Base-by-base conservation (phyloP, 129 eudicot genomes). In the Glebionis coronaria region DNA sequence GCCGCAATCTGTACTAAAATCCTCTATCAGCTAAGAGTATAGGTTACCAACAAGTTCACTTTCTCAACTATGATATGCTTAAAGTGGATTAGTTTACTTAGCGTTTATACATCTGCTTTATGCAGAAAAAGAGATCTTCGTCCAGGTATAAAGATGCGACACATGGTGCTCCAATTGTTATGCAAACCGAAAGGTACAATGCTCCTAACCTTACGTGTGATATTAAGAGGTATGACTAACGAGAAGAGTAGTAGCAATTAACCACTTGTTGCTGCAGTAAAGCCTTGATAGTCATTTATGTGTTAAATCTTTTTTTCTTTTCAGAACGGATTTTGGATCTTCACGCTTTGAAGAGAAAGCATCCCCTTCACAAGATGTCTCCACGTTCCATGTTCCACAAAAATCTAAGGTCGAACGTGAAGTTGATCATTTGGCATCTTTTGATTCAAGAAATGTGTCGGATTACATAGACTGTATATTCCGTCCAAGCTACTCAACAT, bases 41-140 rank as follows among this genome's bases (percentile, higher is more conserved):
- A 1, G 9, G 40, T 35, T 35, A 5, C 40, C 9, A 35, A 6
- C 40, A 35, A 35, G 42, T 35, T 35, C 10, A 35, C 42, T 35
- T 7, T 35, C 42, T 35, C 42, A 35, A 0, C 42, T 35, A 35
- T 35, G 0, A 35, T 6, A 35, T 35, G 42, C 42, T 35, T 35
- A 35, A 35, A 35, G 10, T 27, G 59, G 29, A 57, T 23, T 57
- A 21, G 12, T 12, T 23, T 13, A n/a, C 12, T 25, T 21, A 56
- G 3, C 12, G 9, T 58, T 25, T 61, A 10, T 18, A 14, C 44
- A n/a, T 63, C 4, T 65, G 28, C 27, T 58, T 73, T 61, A 52
- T 77, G 78, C 89, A 92, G 96, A 88, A 84, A 73, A 83, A 78
- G 66, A 83, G 83, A 59, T 61, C 80, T 28, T 78, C 73, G 78